These are phyloP conservation scores for Solanum gracilifrons DNA, from an alignment of 257 asterid species.

Conservation along the genomic window DNA sequence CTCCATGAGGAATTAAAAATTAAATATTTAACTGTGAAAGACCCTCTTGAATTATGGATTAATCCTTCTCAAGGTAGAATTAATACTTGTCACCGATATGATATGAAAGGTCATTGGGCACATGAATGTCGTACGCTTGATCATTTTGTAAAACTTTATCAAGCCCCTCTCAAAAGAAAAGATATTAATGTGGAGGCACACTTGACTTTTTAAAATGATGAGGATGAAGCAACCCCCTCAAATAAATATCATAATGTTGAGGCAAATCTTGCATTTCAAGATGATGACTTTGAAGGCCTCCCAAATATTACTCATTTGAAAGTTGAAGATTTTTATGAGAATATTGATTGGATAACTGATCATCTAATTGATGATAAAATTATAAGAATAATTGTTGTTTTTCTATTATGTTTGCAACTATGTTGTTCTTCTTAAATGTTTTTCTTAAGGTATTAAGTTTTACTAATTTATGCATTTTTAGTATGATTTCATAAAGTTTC, in stretches of 20 bases:
- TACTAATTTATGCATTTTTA: too few species aligned
- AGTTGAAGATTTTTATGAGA: background rate
- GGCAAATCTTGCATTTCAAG: background rate
- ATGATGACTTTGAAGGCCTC: background rate
- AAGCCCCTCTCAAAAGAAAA: background rate
- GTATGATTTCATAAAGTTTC: too few species aligned
- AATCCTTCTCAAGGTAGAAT: background rate
- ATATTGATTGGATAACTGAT: background rate
- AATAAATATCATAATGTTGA: too few species aligned
- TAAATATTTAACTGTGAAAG: too few species aligned
- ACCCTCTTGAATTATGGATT: background rate
- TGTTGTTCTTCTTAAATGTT: background rate
- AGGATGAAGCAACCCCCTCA: background rate
- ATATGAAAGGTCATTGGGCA: background rate
- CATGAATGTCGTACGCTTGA: background rate
- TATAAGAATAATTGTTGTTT: background rate
- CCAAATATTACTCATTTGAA: background rate
- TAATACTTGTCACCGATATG: background rate
- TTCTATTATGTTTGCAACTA: too few species aligned
- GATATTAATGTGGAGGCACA: background rate
- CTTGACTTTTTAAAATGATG: background rate
- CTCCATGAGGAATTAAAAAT: background rate
- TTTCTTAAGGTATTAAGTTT: background rate
- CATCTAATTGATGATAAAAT: too few species aligned
- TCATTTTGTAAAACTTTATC: background rate